These are phyloP conservation scores for Paecilomyces niveus DNA, from an alignment of 2,329 filamentous ascomycete genomes.

Conservation along the genomic window DNA sequence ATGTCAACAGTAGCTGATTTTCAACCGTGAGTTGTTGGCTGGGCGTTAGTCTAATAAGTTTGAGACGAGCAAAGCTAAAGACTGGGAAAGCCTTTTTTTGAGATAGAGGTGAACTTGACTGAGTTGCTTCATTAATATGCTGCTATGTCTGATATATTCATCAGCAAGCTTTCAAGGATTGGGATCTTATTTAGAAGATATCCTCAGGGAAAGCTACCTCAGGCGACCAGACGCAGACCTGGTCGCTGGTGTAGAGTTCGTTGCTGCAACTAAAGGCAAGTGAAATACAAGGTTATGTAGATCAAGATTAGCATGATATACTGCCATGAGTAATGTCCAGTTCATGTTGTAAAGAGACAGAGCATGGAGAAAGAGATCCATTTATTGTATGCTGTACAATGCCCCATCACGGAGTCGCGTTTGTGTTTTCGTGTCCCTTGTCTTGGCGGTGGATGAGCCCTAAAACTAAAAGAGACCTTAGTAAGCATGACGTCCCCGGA, in stretches of 20 bases:
- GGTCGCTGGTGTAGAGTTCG: neutral
- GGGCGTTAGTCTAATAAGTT: neutral
- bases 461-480: neutral
- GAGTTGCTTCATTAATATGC: neutral
- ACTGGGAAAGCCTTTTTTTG: neutral
- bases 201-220: neutral
- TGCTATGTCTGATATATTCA: neutral
- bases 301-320: neutral
- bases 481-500: neutral
- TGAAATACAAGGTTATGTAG: neutral
- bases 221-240: neutral
- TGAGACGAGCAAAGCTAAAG: neutral
- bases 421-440: neutral
- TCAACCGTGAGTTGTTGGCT: neutral
- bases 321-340: neutral
- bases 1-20: neutral
- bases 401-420: neutral
- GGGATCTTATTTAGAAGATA: neutral
- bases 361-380: neutral
- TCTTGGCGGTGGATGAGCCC: neutral
- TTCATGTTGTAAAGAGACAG: neutral
- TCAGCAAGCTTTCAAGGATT: neutral
- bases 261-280: neutral
- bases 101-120: neutral
- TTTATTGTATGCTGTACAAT: neutral